Evolutionary conservation across 345 rosid species (phyloP).

Genomic region (Eucalyptus albens): DNA sequence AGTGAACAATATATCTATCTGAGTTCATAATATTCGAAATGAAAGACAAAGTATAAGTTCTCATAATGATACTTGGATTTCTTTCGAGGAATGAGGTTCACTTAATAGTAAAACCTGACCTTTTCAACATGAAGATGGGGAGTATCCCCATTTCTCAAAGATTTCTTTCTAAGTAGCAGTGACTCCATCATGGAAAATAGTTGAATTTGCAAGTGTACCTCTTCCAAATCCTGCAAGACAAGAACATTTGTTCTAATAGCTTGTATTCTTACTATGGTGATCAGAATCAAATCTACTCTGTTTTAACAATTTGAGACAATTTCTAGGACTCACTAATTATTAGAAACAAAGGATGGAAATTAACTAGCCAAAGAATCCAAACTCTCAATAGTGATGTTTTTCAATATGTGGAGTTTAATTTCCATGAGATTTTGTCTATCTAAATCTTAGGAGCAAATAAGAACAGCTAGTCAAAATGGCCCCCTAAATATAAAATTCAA

Average conservation of each 20-base stretch:
- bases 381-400: not conserved
- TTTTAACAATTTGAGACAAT: not conserved
- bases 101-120: constrained; percentile 21
- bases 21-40: not conserved
- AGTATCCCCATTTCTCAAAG: constrained; percentile 52
- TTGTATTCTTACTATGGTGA: not conserved
- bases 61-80: not conserved
- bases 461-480: not conserved
- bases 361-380: not conserved
- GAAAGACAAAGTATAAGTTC: not conserved
- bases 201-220: constrained; percentile 44
- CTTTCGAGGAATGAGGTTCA: not conserved
- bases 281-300: not conserved
- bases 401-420: not conserved
- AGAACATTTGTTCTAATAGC: not conserved
- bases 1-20: not conserved
- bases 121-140: constrained; percentile 46
- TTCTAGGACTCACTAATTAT: not conserved
- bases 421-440: not conserved
- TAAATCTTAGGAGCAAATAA: not conserved
- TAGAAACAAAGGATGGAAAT: not conserved
- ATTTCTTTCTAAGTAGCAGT: constrained; percentile 62
- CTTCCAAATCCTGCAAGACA: constrained; percentile 48
- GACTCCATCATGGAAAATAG: constrained; percentile 50
- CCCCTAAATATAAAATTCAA: not conserved